These are phyloP conservation scores for Fraxinus dipetala DNA, from an alignment of 305 asterid genomes.

Conservation along the genomic window DNA sequence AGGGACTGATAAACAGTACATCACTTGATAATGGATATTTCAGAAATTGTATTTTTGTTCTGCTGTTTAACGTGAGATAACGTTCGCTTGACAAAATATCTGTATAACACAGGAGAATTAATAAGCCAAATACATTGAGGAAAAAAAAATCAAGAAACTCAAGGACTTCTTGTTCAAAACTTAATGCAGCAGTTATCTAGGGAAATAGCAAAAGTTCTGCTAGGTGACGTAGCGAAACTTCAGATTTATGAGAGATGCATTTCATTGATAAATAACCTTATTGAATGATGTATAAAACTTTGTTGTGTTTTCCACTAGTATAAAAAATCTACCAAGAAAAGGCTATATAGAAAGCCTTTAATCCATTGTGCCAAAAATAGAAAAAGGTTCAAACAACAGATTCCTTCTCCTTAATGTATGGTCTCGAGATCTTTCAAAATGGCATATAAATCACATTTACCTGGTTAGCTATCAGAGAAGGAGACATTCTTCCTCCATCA, in stretches of 20 bases:
- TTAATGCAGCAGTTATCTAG: neutral
- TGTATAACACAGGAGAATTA: neutral
- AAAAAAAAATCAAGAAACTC: neutral
- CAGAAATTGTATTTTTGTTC: neutral
- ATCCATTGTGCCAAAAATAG: neutral
- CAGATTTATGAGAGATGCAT: neutral
- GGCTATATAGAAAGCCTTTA: neutral
- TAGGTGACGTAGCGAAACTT: neutral
- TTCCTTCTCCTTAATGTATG: neutral
- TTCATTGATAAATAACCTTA: neutral
- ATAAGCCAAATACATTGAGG: neutral
- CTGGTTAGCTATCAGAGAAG: conserved; percentile 82
- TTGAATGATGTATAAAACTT: neutral
- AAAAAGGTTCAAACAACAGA: neutral
- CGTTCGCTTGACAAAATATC: neutral
- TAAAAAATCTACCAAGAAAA: neutral
- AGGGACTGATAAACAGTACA: conserved; percentile 10
- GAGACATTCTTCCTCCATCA: conserved; percentile 55
- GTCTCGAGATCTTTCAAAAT: neutral
- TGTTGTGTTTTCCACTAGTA: neutral
- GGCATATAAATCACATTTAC: conserved; percentile 28
- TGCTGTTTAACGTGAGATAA: neutral
- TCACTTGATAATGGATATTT: conserved; percentile 2
- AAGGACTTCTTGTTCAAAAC: neutral
- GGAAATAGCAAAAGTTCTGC: neutral